Evolutionary conservation across 1,284 basidiomycete species (phyloP), one percentile per base, ranked within the genome.

Genomic region (Takashimella koratensis): DNA sequence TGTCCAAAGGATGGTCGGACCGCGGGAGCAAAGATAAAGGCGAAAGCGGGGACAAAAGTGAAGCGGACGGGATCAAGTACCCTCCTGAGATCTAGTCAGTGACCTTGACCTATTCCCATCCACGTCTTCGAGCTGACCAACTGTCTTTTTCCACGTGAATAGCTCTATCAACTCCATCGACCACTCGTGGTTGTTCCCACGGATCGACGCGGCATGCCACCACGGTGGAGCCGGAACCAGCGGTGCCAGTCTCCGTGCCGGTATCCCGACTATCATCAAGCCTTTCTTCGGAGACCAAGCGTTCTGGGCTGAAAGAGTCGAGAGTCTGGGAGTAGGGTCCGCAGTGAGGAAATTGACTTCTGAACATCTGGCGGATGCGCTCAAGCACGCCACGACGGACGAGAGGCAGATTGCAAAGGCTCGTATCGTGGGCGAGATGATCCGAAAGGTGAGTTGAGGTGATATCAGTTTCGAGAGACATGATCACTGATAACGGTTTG

Each of bases 251-350:
- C 77, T 97, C 53, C 80, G 90, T 79, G 73, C 73, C 8, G 73
- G 73, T 50, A 67, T 73, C 24, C 94, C 95, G 1, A 98, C 93
- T 1, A 88, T 98, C 65, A 92, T 98, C 70, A 88, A 87, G 62
- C 95, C 95, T 0, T 98, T 96, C 82, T 98, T 98, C 66, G 95
- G 95, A 5, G 95, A 96, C 75, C 90, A 98, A 68, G 92, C 87
- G 74, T 97, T 98, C 77, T 98, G 93, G 90, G 90, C 89, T 3
- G 90, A 92, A 76, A 86, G 93, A 23, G 89, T 95, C 20, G 92
- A 97, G 74, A 89, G 89, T 3, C 81, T 98, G 30, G 92, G 93
- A 39, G 85, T 97, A 45, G 95, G 95, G 25, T 81, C 85, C 30
- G 84, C 86, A 50, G 85, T 97, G 40, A 83, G 88, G 59, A 91